Evolutionary conservation across 1,139 yeast species (phyloP), one percentile per base, ranked within the genome.

Genomic region (Suhomyces guaymorum): DNA sequence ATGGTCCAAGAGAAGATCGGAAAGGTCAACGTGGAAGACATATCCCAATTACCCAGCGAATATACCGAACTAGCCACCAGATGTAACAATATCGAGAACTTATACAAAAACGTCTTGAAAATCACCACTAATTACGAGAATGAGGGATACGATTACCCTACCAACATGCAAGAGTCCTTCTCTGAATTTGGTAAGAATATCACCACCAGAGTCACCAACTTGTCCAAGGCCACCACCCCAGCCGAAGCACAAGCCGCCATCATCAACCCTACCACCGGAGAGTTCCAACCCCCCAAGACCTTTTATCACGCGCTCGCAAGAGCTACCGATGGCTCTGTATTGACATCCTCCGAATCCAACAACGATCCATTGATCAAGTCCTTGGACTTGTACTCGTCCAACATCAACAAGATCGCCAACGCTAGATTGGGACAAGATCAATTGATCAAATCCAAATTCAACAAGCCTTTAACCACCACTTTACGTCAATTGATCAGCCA

Each of bases 131-230:
- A 75, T 39, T 87, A 84, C 59, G 92, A 82, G 52, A 75, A 70
- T 47, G 95, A 86, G 58, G 73, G 83, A 37, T 87, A 88, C 61
- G 96, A 88, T 60, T 87, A 87, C 59, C 96, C 96, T n/a, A 77
- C 80, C 37, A 82, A 84, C 53, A 55, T 70, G 38, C 80, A 73
- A 51, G 96, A 87, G 55, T 81, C 92, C 13, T 76, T 87, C 46
- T 73, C 74, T 34, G 94, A 85, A 46, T 75, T 87, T 43, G 80
- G 90, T 36, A 81, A 80, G 60, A 77, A 76, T 44, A 73, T 87
- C 43, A 68, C 82, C 34, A 72, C 73, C 37, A 76, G 88, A 53
- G 85, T 86, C 31, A 69, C 75, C 37, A 85, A 80, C 43, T 70
- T 86, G 47, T 75, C 90, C 17, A 77, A 75, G 53, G 96, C 92